Evolutionary conservation across 805 yeast species (phyloP), one percentile per base, ranked within the genome.

Genomic region (Ogataea pignaliae): DNA sequence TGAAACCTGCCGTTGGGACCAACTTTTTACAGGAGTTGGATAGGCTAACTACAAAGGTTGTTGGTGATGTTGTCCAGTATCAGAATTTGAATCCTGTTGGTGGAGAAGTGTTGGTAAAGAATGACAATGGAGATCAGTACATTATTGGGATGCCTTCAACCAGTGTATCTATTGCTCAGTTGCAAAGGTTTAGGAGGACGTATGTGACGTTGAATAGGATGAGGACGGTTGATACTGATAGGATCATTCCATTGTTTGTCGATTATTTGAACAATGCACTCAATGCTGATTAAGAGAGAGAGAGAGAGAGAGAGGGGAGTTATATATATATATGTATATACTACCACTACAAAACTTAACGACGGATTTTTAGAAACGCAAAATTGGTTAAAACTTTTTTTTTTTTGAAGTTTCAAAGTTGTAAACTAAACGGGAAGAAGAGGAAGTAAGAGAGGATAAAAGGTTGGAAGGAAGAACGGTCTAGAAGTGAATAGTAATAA

Each of bases 111-210:
- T 51, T 73, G n/a, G 62, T 81, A 10, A 44, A 36, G 17, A 52
- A 48, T n/a, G 70, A 72, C 17, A 63, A 68, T 29, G 68, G 61
- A 6, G 59, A 57, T 14, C 69, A 74, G 16, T 66, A 58, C 34
- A 30, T 41, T 36, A 76, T 88, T 3, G 78, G 76, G 14, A 64
- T 91, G 55, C 97, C 97, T 2, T 42, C 58, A 1, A 66, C 66
- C 5, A 64, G 75, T 1, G 79, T 85, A 9, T 77, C 87, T 12
- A 70, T 82, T 34, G 87, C 96, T 0, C 89, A 86, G 57, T 60
- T 93, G 42, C 96, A 90, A 55, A 71, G 99, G 47, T 69, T 88
- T 12, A 73, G 96, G 61, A 74, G 99, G 53, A 83, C 89, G 14
- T 91, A 85, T 63, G 78, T 90, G n/a, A 72, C 79, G 34, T 70